Percentiles rank a stretch among this genome's conserved stretches.
These are phyloP conservation scores for Pseudovirgaria hyperparasitica DNA, from an alignment of 2,329 filamentous ascomycete species.

Conservation along the genomic window DNA sequence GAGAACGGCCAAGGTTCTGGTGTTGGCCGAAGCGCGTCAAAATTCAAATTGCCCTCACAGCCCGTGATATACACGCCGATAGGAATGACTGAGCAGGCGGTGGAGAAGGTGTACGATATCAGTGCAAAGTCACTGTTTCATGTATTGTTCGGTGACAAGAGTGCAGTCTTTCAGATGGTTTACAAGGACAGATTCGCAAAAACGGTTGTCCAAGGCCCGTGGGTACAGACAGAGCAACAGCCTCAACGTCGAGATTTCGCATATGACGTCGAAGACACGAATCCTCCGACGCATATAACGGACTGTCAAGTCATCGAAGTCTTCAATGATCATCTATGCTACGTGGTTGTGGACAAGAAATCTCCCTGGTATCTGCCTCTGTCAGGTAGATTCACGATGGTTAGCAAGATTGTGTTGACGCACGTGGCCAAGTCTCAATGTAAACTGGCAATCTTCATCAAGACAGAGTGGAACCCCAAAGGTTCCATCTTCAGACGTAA, in stretches of 20 bases:
- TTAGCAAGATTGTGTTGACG: constrained; percentile 88
- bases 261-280: constrained; percentile 53
- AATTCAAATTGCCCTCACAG: constrained; percentile 70
- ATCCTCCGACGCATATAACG: constrained; percentile 38
- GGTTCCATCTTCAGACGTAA: constrained; percentile 12
- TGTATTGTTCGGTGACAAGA: constrained; percentile 92
- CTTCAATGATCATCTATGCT: constrained; percentile 45
- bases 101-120: constrained; percentile 76
- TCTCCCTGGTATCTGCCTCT: constrained; percentile 77
- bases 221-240: constrained; percentile 58
- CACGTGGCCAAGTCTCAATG: constrained; percentile 85
- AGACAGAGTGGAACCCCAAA: constrained; percentile 62
- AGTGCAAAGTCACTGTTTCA: constrained; percentile 93
- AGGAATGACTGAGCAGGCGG: constrained; percentile 61
- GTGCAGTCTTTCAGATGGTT: constrained; percentile 81
- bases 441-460: constrained; percentile 78
- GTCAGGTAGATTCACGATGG: constrained; percentile 62
- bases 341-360: constrained; percentile 51
- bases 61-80: constrained; percentile 75
- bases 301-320: constrained; percentile 80
- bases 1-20: constrained; percentile 27
- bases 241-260: constrained; percentile 66
- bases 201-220: constrained; percentile 70
- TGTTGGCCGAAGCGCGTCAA: constrained; percentile 41
- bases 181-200: constrained; percentile 52